Percentiles rank a stretch among this genome's conserved stretches.
These are phyloP conservation scores for Zymoseptoria tritici DNA, from an alignment of 2,329 filamentous ascomycete genomes.

Conservation along the genomic window DNA sequence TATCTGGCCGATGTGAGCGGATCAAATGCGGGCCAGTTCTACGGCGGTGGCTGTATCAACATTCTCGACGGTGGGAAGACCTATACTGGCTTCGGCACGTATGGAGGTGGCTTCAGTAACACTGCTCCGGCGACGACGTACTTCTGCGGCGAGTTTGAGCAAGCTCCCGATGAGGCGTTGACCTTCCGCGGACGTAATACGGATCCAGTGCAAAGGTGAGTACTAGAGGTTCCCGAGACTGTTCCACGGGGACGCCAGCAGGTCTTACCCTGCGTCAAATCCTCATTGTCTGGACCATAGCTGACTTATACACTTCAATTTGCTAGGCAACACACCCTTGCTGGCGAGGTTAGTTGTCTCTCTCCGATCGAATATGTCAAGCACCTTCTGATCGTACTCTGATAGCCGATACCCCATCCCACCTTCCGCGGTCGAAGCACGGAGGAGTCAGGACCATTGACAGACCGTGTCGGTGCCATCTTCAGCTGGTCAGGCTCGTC, in stretches of 20 bases:
- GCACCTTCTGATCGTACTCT: background rate
- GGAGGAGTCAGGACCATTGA: slow-evolving; percentile 26
- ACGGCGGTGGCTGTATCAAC: slow-evolving; percentile 51
- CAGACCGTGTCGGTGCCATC: slow-evolving; percentile 44
- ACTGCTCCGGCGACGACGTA: slow-evolving; percentile 50
- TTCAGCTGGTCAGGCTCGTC: slow-evolving; percentile 40
- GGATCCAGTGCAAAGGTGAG: slow-evolving; percentile 15
- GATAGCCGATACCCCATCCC: slow-evolving; percentile 25
- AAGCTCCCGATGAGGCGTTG: slow-evolving; percentile 26
- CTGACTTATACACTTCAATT: no score
- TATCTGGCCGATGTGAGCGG: slow-evolving; percentile 48
- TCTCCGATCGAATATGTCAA: background rate
- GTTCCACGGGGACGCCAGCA: no score
- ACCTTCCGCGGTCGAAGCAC: slow-evolving; percentile 31
- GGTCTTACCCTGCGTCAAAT: no score
- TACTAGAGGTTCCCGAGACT: no score
- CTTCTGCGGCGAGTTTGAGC: slow-evolving; percentile 56
- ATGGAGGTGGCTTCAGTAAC: slow-evolving; percentile 58
- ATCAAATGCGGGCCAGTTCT: slow-evolving; percentile 45
- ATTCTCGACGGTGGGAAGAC: slow-evolving; percentile 40
- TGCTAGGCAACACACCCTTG: slow-evolving; percentile 19
- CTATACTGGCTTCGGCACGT: slow-evolving; percentile 53
- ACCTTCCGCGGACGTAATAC: slow-evolving; percentile 30
- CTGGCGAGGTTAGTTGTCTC: slow-evolving; percentile 8
- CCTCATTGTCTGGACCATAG: no score